Conservation (phyloP, 1,284 basidiomycete species). For the Spongispora temasekensis region DNA sequence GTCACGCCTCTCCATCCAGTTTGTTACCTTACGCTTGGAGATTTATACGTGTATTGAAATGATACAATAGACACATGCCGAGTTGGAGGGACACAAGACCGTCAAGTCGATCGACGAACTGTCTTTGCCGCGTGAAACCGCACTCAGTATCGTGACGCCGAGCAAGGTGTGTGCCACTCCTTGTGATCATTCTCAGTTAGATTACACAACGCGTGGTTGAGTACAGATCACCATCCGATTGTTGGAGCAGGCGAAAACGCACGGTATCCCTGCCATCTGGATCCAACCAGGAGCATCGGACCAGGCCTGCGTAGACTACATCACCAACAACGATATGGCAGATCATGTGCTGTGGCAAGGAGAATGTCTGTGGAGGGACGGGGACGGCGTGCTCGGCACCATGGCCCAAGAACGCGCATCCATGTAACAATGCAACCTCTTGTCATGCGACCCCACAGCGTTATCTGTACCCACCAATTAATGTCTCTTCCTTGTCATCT, state of each 20-base stretch:
- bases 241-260: constrained; percentile 63
- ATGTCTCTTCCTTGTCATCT: too few relatives aligned
- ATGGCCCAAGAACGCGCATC: constrained; percentile 22
- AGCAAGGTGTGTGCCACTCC: constrained; percentile 48
- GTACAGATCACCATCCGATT: constrained; percentile 65
- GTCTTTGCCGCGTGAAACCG: constrained; percentile 65
- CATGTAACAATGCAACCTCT: constrained; percentile 17
- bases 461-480: too few relatives aligned
- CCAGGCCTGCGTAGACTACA: constrained; percentile 49
- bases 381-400: constrained; percentile 25
- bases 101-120: constrained; percentile 58
- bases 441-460: too few relatives aligned
- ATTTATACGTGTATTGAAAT: too few relatives aligned
- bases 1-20: constrained; percentile 73
- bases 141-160: constrained; percentile 79
- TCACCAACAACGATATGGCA: constrained; percentile 38
- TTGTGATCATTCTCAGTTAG: neutral
- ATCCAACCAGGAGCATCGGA: constrained; percentile 85
- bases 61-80: constrained; percentile 64
- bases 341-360: constrained; percentile 34
- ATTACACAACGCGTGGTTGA: neutral
- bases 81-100: constrained; percentile 63
- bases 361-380: constrained; percentile 36
- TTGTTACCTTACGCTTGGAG: too few relatives aligned
- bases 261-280: constrained; percentile 72